Base-by-base conservation (phyloP, 345 rosid species). In the Cardamine chenopodiifolia region DNA sequence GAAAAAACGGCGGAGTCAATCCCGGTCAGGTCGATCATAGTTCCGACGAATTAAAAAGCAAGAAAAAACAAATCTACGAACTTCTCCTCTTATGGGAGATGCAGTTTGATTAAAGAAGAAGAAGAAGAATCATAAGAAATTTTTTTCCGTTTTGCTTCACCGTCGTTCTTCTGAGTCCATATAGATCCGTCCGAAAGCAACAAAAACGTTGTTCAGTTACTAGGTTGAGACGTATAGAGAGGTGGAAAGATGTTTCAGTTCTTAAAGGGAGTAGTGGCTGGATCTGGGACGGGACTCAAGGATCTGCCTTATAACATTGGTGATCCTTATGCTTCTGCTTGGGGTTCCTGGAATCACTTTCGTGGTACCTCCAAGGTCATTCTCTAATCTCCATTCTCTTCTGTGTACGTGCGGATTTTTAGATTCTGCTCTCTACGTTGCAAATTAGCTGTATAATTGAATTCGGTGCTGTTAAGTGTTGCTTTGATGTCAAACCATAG, bases 281-380 rank as follows among this genome's bases (percentile, higher is more conserved):
- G 98, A 89, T 95, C 99, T 67, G 97, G 96, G 13, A 64, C 99
- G 11, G 99, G 97, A 12, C 81, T 90, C 42, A 95, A 92, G 83
- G 98, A 95, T 90, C 94, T 95, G 28, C 99, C 99, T 34, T 95
- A 91, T 78, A 88, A 83, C 82, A 86, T 95, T 31, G 97, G 93
- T 61, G 98, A 90, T 42, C 96, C 97, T 78, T 90, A 88, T 45
- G 85, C 92, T 66, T 81, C 96, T 39, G 89, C 98, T 62, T 95
- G 98, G 98, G 98, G 96, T 65, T 90, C 97, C 17, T 95, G 99
- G 98, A 74, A 87, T 69, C 99, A 95, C 79, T 85, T 79, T 72
- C 97, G 91, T 34, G 99, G 99, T 73, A 90, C 90, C 72, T 90
- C 97, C 79, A 92, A 89, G 92, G 97, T 85, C n/a, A 40, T 54